Conservation (phyloP, 2,329 filamentous ascomycete genomes). For the Trichoderma cornu-damae region DNA sequence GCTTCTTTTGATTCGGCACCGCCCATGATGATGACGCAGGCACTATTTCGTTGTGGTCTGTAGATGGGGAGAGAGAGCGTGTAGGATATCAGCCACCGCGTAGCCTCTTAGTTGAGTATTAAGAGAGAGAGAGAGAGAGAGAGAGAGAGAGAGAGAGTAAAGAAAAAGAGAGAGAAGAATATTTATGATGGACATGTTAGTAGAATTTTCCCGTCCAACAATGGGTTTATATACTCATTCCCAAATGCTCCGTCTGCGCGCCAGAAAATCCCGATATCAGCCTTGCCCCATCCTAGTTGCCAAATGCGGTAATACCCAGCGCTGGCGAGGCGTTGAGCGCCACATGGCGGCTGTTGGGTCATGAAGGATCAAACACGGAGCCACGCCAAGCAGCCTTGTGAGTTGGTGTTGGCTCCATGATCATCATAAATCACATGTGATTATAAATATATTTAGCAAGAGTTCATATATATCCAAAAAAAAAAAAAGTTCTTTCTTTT, state of each 20-base stretch:
- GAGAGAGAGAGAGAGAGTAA: too few species aligned
- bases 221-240: not conserved
- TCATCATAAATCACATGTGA: too few species aligned
- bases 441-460: too few species aligned
- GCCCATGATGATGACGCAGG: not conserved
- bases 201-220: too few species aligned
- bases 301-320: conserved; percentile 17
- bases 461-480: too few species aligned
- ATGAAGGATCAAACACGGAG: not conserved
- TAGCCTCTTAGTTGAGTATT: not conserved
- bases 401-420: not conserved
- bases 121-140: too few species aligned
- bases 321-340: conserved; percentile 11
- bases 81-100: not conserved
- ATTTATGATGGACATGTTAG: not conserved
- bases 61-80: not conserved
- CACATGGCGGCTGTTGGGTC: not conserved
- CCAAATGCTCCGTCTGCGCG: not conserved
- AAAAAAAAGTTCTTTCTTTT: too few species aligned
- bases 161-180: not conserved
- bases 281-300: not conserved
- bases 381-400: not conserved
- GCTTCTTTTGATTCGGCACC: conserved; percentile 6
- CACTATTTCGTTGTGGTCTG: not conserved
- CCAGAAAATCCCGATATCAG: not conserved